phyloP scores from a whole-genome alignment of 768 basidiomycete species.

The Strobilomyces confusus region DNA sequence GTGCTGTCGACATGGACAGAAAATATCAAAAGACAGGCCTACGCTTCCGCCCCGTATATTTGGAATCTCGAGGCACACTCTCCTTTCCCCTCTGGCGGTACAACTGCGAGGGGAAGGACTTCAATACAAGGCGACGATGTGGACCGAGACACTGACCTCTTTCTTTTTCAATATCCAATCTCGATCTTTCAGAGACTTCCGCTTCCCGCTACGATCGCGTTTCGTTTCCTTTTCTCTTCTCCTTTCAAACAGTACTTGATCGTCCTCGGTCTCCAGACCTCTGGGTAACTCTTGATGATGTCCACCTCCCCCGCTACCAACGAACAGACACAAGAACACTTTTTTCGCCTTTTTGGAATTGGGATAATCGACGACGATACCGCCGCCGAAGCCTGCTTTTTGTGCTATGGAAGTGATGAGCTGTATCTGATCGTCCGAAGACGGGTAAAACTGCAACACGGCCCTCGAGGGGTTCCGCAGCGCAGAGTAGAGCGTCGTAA shows the following conservation, averaged over 20 bases:
- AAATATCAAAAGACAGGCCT: conserved; percentile 63
- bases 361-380: conserved; percentile 94
- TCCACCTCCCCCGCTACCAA: conserved; percentile 65
- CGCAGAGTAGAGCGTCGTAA: conserved; percentile 86
- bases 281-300: conserved; percentile 66
- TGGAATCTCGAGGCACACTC: conserved; percentile 78
- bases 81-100: conserved; percentile 85
- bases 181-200: conserved; percentile 67
- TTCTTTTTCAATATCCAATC: conserved; percentile 98
- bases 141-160: conserved; percentile 52
- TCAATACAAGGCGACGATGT: conserved; percentile 2
- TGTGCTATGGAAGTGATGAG: conserved; percentile 92
- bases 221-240: conserved; percentile 64
- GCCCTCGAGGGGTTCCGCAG: conserved; percentile 84
- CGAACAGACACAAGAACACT: conserved; percentile 89
- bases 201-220: conserved; percentile 59
- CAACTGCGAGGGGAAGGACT: conserved; percentile 40
- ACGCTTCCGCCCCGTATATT: conserved; percentile 90
- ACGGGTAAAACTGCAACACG: conserved; percentile 92
- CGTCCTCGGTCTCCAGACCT: conserved; percentile 70
- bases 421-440: conserved; percentile 94
- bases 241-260: conserved; percentile 68
- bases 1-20: background rate
- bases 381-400: conserved; percentile 94
- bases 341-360: conserved; percentile 96